A percentile compares a stretch with the other conserved stretches of the same genome.
These are phyloP conservation scores for Arabidopsis lyrata DNA, from an alignment of 441 rosid species.

Conservation along the genomic window DNA sequence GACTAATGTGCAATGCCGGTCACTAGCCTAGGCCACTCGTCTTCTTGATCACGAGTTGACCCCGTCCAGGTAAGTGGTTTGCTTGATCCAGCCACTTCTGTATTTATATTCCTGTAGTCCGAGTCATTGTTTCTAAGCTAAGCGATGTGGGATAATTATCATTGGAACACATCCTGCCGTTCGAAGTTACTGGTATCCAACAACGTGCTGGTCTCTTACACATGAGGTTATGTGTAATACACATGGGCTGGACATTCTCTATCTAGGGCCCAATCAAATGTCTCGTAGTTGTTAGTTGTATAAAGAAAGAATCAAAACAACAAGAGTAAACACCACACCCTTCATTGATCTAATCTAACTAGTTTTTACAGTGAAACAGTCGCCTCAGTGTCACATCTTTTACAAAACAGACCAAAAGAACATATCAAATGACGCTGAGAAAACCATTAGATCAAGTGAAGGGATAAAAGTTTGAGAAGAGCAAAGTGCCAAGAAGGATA, in stretches of 20 bases:
- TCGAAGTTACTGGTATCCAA: background rate
- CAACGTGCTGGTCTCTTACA: background rate
- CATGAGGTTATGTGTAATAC: background rate
- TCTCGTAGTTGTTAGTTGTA: background rate
- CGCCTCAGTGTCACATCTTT: constrained; percentile 3
- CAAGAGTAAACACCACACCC: background rate
- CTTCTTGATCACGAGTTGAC: constrained; percentile 48
- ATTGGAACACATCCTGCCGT: background rate
- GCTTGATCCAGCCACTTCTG: background rate
- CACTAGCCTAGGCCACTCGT: constrained; percentile 49
- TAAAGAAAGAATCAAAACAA: background rate
- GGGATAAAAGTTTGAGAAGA: constrained; percentile 92
- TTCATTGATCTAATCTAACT: background rate
- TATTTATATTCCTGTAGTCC: background rate
- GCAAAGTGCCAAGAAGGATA: constrained; percentile 84
- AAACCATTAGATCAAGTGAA: constrained; percentile 60
- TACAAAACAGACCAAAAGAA: constrained; percentile 24
- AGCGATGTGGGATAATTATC: constrained; percentile 26
- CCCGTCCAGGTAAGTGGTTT: constrained; percentile 51
- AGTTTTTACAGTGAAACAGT: background rate
- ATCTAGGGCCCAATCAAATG: constrained; percentile 12
- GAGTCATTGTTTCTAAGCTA: background rate
- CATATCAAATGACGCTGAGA: constrained; percentile 23
- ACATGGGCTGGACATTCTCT: background rate
- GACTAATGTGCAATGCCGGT: constrained; percentile 40